A percentile compares a stretch with the other conserved stretches of the same genome.
These are phyloP conservation scores for Plasmodium cynomolgi DNA, from an alignment of 169 alveolate genomes.

Conservation along the genomic window DNA sequence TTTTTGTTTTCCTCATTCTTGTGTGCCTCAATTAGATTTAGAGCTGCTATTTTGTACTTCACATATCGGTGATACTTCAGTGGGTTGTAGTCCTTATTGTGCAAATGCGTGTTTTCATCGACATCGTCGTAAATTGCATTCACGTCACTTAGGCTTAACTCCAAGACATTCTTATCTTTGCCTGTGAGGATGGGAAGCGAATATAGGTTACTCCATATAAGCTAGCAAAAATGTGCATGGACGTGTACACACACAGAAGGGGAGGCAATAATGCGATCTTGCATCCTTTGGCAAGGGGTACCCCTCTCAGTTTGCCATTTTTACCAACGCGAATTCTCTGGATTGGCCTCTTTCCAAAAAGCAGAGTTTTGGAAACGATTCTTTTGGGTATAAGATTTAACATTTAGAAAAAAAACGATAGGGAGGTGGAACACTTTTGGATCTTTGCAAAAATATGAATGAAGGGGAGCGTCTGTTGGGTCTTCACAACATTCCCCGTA, in stretches of 20 bases:
- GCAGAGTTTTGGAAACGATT: conserved; percentile 76
- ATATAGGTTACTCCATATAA: background rate
- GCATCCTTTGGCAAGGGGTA: background rate
- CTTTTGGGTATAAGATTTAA: conserved; percentile 79
- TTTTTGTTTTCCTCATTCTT: conserved; percentile 55
- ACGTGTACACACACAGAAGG: background rate
- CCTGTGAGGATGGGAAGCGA: conserved; percentile 7
- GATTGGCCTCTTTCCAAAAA: conserved; percentile 80
- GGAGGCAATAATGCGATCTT: background rate
- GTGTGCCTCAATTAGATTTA: conserved; percentile 66
- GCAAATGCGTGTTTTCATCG: conserved; percentile 26
- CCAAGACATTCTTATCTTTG: conserved; percentile 60
- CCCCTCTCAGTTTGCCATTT: conserved; percentile 13
- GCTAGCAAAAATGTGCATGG: background rate
- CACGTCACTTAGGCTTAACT: conserved; percentile 58
- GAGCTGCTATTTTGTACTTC: conserved; percentile 62
- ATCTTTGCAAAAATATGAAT: background rate
- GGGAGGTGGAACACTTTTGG: background rate
- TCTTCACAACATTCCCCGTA: background rate
- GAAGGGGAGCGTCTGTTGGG: background rate
- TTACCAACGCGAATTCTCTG: conserved; percentile 83
- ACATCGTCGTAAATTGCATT: conserved; percentile 70
- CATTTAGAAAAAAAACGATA: conserved; percentile 44
- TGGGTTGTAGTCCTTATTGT: conserved; percentile 69
- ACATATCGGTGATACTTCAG: conserved; percentile 51